Evolutionary conservation across 2,329 filamentous ascomycete species (phyloP), one percentile per base, ranked within the genome.

Genomic region (Penicillium sp.): DNA sequence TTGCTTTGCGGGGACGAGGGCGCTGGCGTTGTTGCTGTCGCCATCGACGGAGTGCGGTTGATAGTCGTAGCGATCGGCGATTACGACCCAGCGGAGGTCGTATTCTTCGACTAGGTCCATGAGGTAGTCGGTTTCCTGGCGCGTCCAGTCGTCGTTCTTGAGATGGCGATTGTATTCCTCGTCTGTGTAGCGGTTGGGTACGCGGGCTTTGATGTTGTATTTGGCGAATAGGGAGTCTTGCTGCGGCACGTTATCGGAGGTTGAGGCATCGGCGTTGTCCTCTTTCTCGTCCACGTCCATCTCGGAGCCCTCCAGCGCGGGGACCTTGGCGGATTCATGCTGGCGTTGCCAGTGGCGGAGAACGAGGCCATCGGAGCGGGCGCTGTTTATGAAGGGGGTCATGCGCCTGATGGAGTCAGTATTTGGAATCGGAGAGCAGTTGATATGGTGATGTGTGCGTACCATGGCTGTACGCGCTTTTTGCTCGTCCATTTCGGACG

Each of bases 81-180:
- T 87, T 13, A 97, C 68, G 3, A 91, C 79, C 89, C 93, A 98
- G 58, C 93, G 84, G 52, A 95, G 77, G 63, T 95, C 88, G 64
- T 83, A 95, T 41, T 90, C 85, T 50, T 78, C 78, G 13, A 82
- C 87, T 32, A 91, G 67, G 3, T 81, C 74, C 65, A 97, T 79
- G 55, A 98, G 72, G 64, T 96, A 96, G 65, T 95, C 89, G 8
- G 93, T 98, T 71, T 98, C 93, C 61, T 93, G 84, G 62, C 85
- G 88, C 13, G 86, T 84, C 93, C 93, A 98, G 59, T 91, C 83
- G 13, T 81, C 75, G 62, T 77, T 85, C 59, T 82, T 78, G 43
- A 98, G 71, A 54, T 85, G 80, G 50, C 81, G 77, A 53, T 84
- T 79, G 70, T 98, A 98, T 66, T 95, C 85, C 55, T 90, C 87